These are phyloP conservation scores for Entonaema liquescens DNA, from an alignment of 495 filamentous ascomycete species.

Conservation along the genomic window DNA sequence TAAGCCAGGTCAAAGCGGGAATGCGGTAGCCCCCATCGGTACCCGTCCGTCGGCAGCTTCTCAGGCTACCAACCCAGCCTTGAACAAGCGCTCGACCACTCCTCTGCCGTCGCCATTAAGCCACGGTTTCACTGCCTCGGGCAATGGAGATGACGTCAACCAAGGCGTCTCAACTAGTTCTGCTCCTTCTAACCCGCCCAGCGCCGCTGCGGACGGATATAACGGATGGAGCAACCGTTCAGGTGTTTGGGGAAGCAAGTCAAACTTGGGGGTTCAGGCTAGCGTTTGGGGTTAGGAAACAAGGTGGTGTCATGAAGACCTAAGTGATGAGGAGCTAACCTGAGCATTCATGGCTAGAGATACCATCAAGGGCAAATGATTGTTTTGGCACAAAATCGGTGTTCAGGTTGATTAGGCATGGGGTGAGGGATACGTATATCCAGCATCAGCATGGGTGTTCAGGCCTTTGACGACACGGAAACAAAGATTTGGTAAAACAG, in stretches of 20 bases:
- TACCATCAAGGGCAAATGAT: slow-evolving; percentile 16
- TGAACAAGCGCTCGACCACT: slow-evolving; percentile 88
- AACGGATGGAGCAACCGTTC: slow-evolving; percentile 76
- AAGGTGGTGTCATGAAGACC: slow-evolving; percentile 8
- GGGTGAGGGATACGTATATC: slow-evolving; percentile 45
- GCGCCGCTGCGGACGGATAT: slow-evolving; percentile 52
- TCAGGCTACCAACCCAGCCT: slow-evolving; percentile 67
- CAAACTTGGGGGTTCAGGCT: slow-evolving; percentile 73
- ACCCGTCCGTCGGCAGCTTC: slow-evolving; percentile 73
- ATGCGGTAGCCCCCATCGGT: slow-evolving; percentile 89
- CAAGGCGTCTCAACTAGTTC: slow-evolving; percentile 44
- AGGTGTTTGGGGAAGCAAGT: slow-evolving; percentile 79
- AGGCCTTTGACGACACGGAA: slow-evolving; percentile 48
- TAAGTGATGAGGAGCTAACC: slow-evolving; percentile 2
- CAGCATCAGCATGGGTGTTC: slow-evolving; percentile 51
- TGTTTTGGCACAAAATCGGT: slow-evolving; percentile 38
- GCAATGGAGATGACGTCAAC: slow-evolving; percentile 45
- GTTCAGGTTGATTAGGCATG: slow-evolving; percentile 47
- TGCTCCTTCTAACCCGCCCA: slow-evolving; percentile 51
- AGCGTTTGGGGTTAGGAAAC: slow-evolving; percentile 76
- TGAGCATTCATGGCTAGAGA: slow-evolving; percentile 1
- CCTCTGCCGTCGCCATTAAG: slow-evolving; percentile 88
- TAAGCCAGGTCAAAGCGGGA: slow-evolving; percentile 58
- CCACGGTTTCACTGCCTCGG: slow-evolving; percentile 72
- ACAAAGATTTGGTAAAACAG: slow-evolving; percentile 41